Percentiles rank a stretch among this genome's conserved stretches.
phyloP scores from a whole-genome alignment of 2,329 filamentous ascomycete genomes.

The Penicillium olsonii region DNA sequence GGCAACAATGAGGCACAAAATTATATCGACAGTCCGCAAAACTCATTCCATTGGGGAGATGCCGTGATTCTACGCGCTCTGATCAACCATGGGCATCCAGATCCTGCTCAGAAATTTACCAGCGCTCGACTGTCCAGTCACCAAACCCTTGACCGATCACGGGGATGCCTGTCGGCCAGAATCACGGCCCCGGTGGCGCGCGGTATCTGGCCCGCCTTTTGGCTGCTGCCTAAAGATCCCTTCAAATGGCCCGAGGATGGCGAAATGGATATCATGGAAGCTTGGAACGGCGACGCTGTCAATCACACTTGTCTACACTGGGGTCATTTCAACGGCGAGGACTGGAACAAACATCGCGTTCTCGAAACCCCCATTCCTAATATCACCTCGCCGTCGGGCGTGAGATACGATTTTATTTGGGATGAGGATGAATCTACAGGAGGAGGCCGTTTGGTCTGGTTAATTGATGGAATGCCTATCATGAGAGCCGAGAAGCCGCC shows the following conservation, averaged over 20 bases:
- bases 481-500: slow-evolving; percentile 28
- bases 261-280: slow-evolving; percentile 27
- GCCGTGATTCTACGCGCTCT: slow-evolving; percentile 25
- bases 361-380: slow-evolving; percentile 26
- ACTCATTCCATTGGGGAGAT: slow-evolving; percentile 28
- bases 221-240: slow-evolving; percentile 30
- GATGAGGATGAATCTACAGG: slow-evolving; percentile 25
- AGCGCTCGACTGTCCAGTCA: slow-evolving; percentile 26
- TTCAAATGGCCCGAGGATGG: slow-evolving; percentile 29
- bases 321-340: slow-evolving; percentile 26
- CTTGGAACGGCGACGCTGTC: slow-evolving; percentile 27
- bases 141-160: slow-evolving; percentile 24
- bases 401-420: slow-evolving; percentile 27
- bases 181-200: slow-evolving; percentile 24
- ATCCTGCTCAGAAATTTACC: slow-evolving; percentile 27
- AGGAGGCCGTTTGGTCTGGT: slow-evolving; percentile 23
- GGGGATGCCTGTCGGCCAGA: slow-evolving; percentile 26
- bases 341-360: slow-evolving; percentile 29
- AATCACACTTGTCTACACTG: slow-evolving; percentile 28
- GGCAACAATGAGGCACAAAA: slow-evolving; percentile 28
- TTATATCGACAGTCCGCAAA: slow-evolving; percentile 24
- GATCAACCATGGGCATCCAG: slow-evolving; percentile 25
- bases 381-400: slow-evolving; percentile 22
- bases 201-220: slow-evolving; percentile 29
- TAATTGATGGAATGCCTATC: slow-evolving; percentile 25